These are phyloP conservation scores for Aspergillus eucalypticola DNA, from an alignment of 2,329 filamentous ascomycete species.

Conservation along the genomic window DNA sequence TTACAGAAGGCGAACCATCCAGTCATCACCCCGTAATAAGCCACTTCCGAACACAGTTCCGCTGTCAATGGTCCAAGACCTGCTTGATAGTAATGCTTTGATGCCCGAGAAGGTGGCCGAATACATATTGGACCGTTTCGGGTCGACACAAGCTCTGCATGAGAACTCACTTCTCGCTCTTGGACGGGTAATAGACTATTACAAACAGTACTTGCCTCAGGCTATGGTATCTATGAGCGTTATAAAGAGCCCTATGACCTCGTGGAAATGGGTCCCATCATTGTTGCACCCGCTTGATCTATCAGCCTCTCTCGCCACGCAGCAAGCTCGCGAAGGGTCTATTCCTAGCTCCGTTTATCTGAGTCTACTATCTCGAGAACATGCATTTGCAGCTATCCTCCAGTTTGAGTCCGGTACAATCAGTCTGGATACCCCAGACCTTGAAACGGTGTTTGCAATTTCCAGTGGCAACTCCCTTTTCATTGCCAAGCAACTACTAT, in stretches of 20 bases:
- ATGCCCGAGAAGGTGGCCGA: not conserved
- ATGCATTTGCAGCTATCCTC: slow-evolving; percentile 9
- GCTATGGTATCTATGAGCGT: slow-evolving; percentile 1
- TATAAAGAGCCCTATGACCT: not conserved
- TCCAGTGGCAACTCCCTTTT: slow-evolving; percentile 10
- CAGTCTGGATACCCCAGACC: not conserved
- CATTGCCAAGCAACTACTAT: slow-evolving; percentile 6
- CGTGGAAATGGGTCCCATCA: not conserved
- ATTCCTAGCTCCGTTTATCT: slow-evolving; percentile 1
- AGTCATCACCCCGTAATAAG: not conserved
- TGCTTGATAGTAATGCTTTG: not conserved
- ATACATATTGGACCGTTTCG: not conserved
- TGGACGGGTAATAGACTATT: slow-evolving; percentile 3
- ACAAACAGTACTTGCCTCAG: slow-evolving; percentile 1
- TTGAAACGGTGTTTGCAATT: slow-evolving; percentile 4
- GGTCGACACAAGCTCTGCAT: not conserved
- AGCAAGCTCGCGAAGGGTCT: not conserved
- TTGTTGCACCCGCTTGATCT: not conserved
- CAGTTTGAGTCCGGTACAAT: slow-evolving; percentile 7
- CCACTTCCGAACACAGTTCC: not conserved
- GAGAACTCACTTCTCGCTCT: slow-evolving; percentile 5
- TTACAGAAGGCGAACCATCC: not conserved
- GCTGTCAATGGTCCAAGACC: not conserved
- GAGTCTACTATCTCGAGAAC: not conserved
- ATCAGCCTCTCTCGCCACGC: not conserved